These are phyloP conservation scores for Bimuria novae-zelandiae DNA, from an alignment of 2,329 filamentous ascomycete genomes.

Conservation along the genomic window DNA sequence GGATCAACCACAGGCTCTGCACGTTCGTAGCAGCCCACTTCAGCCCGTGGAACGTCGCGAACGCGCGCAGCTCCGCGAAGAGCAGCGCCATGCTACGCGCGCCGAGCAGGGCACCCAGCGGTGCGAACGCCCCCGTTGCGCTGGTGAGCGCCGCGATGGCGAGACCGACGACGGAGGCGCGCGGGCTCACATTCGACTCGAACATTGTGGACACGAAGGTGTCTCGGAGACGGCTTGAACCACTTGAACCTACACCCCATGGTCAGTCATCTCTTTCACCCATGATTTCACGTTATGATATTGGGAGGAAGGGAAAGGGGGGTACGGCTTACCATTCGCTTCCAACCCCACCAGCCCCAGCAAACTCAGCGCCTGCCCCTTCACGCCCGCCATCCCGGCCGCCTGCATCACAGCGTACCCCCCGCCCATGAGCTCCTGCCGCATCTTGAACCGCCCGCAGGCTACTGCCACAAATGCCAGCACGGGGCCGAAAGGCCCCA, in stretches of 20 bases:
- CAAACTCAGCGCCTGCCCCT: slow-evolving; percentile 9
- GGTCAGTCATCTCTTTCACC: no score
- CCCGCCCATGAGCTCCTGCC: slow-evolving; percentile 2
- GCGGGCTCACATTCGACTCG: not conserved
- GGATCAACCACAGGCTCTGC: not conserved
- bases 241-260: no score
- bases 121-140: not conserved
- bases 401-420: slow-evolving; percentile 11
- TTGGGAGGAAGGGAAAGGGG: no score
- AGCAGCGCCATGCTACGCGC: not conserved
- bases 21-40: not conserved
- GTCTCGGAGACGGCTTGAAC: not conserved
- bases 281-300: no score
- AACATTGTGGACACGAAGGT: not conserved
- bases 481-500: slow-evolving; percentile 3
- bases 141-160: not conserved
- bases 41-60: slow-evolving; percentile 2
- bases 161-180: slow-evolving; percentile 3
- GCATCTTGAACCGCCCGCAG: slow-evolving; percentile 6
- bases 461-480: slow-evolving; percentile 3
- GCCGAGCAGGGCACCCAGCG: not conserved
- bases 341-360: slow-evolving; percentile 6
- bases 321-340: not conserved
- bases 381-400: slow-evolving; percentile 1
- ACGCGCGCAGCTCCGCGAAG: slow-evolving; percentile 1